Conservation (phyloP, 352 stramenopile genomes). For the Phytopythium vexans region DNA sequence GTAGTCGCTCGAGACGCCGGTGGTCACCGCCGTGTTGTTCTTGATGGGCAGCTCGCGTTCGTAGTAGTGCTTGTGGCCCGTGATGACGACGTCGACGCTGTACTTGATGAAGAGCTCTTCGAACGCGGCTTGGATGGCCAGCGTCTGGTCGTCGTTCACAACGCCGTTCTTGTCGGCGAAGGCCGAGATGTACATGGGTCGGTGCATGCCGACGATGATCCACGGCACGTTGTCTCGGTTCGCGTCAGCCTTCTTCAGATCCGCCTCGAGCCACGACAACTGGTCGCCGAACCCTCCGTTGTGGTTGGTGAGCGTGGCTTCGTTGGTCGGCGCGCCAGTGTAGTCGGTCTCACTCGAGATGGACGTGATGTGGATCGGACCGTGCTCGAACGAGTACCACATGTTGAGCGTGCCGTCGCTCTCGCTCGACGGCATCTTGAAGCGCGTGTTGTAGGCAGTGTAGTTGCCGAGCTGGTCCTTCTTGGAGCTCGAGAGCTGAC, state of each 20-base stretch:
- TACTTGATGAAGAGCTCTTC: slow-evolving; percentile 81
- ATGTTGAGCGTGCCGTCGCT: slow-evolving; percentile 41
- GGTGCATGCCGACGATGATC: slow-evolving; percentile 67
- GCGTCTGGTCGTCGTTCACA: slow-evolving; percentile 12
- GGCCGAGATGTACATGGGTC: slow-evolving; percentile 45
- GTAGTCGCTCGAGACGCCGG: slow-evolving; percentile 40
- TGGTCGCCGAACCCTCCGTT: slow-evolving; percentile 41
- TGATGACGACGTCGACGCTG: slow-evolving; percentile 76
- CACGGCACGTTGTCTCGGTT: slow-evolving; percentile 42
- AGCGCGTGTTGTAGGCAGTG: slow-evolving; percentile 51
- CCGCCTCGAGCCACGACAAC: slow-evolving; percentile 32
- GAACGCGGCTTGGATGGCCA: slow-evolving; percentile 47
- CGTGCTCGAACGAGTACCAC: slow-evolving; percentile 51
- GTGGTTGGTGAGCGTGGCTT: slow-evolving; percentile 15
- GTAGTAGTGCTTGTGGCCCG: slow-evolving; percentile 80
- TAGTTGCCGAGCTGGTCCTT: slow-evolving; percentile 54
- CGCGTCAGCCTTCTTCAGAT: slow-evolving; percentile 41
- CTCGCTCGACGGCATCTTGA: slow-evolving; percentile 40
- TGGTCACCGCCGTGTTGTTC: slow-evolving; percentile 24
- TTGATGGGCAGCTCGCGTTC: slow-evolving; percentile 60
- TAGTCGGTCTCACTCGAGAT: slow-evolving; percentile 73
- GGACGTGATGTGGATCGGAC: slow-evolving; percentile 58
- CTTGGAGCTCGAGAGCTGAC: slow-evolving; percentile 25
- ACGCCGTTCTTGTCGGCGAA: slow-evolving; percentile 12
- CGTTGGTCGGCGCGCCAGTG: slow-evolving; percentile 19